These are phyloP conservation scores for Venturiaceae sp. DNA, from an alignment of 2,329 filamentous ascomycete species.

Conservation along the genomic window DNA sequence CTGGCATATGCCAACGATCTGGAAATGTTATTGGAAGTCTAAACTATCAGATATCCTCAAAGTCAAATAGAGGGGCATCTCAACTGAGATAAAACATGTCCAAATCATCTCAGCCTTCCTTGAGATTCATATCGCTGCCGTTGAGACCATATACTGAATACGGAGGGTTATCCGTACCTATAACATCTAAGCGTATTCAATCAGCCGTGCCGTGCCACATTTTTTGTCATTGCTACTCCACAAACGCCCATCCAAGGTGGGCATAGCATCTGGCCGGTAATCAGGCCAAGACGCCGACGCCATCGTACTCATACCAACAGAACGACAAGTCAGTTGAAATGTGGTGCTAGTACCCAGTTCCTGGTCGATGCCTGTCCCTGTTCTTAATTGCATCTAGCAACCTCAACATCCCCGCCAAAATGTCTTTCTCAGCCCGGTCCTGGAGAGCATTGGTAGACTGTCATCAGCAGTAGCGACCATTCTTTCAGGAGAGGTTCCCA, in stretches of 20 bases:
- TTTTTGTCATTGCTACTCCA: neutral
- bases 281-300: neutral
- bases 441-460: neutral
- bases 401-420: constrained; percentile 4
- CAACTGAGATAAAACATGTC: neutral
- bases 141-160: neutral
- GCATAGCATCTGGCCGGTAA: neutral
- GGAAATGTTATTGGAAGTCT: neutral
- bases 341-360: constrained; percentile 1
- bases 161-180: neutral
- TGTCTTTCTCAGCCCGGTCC: constrained; percentile 3
- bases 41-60: neutral
- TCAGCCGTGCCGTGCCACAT: constrained; percentile 1
- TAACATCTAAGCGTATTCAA: neutral
- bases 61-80: neutral
- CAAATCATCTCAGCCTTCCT: neutral
- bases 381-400: neutral
- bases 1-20: neutral
- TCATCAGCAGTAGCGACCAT: neutral
- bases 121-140: neutral
- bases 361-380: constrained; percentile 1
- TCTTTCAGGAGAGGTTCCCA: constrained; percentile 1
- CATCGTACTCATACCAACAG: neutral
- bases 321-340: neutral
- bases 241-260: neutral